Evolutionary conservation across 768 basidiomycete species (phyloP).

Genomic region (Auricularia cornea): DNA sequence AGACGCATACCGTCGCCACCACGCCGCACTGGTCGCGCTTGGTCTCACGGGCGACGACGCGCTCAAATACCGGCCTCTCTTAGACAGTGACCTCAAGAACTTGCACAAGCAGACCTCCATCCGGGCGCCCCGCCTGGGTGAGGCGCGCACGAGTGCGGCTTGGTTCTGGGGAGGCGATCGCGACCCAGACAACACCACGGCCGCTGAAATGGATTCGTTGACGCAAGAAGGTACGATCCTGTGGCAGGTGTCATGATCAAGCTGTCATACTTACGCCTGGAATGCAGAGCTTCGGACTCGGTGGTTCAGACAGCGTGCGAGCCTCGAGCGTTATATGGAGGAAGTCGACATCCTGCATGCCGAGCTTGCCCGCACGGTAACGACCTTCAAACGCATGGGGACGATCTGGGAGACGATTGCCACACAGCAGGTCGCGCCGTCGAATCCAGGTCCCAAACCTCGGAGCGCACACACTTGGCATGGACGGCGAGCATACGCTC

Average conservation of each 20-base stretch:
- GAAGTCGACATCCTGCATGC: slow-evolving; percentile 13
- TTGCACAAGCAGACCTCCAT: too few species aligned
- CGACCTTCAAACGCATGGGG: not conserved
- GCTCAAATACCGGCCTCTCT: too few species aligned
- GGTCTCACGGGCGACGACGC: not conserved
- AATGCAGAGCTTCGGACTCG: slow-evolving; percentile 12
- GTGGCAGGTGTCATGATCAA: slow-evolving; percentile 23
- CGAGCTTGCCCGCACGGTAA: slow-evolving; percentile 7
- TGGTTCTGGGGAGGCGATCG: not conserved
- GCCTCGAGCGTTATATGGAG: slow-evolving; percentile 11
- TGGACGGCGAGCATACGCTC: slow-evolving; percentile 5
- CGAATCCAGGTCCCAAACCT: not conserved
- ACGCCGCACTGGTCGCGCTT: not conserved
- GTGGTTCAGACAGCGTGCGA: slow-evolving; percentile 10
- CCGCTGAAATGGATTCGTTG: not conserved
- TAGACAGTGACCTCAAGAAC: too few species aligned
- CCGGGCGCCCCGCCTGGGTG: too few species aligned
- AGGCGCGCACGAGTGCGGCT: not conserved
- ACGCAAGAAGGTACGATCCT: slow-evolving; percentile 12
- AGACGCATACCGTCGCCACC: not conserved
- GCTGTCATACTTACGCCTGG: slow-evolving; percentile 25
- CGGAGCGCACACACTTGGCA: not conserved
- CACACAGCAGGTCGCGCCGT: too few species aligned
- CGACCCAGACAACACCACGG: slow-evolving; percentile 7
- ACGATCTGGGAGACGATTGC: slow-evolving; percentile 1